phyloP scores from a whole-genome alignment of 2,329 filamentous ascomycete species.

The Colletotrichum sp. region DNA sequence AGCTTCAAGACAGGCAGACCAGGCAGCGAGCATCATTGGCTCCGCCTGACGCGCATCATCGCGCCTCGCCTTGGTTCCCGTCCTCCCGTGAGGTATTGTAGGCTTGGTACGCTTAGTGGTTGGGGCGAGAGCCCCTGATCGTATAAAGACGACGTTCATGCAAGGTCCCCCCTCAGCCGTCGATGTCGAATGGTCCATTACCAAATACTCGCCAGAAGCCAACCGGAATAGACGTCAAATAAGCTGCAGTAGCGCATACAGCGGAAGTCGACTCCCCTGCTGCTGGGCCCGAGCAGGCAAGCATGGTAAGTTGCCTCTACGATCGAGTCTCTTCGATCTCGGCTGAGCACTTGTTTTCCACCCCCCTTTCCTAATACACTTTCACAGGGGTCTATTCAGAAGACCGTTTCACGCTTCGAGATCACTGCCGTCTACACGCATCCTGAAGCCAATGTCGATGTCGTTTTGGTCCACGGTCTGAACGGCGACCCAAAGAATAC shows the following conservation, averaged over 20 bases:
- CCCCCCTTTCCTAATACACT: not conserved
- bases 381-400: slow-evolving; percentile 37
- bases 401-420: slow-evolving; percentile 60
- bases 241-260: slow-evolving; percentile 6
- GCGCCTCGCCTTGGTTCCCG: slow-evolving; percentile 9
- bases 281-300: slow-evolving; percentile 3
- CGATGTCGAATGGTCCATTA: not conserved
- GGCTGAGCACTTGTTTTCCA: not conserved
- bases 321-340: not conserved
- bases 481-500: slow-evolving; percentile 67
- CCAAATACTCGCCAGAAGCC: not conserved
- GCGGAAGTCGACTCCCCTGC: not conserved
- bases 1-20: not conserved
- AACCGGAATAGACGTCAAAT: not conserved
- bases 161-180: not conserved
- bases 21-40: not conserved
- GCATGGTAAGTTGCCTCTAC: slow-evolving; percentile 5
- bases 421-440: slow-evolving; percentile 64
- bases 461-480: slow-evolving; percentile 49
- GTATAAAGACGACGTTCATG: slow-evolving; percentile 7
- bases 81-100: not conserved
- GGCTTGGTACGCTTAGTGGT: not conserved
- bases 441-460: slow-evolving; percentile 64
- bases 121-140: not conserved
- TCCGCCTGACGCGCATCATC: not conserved